A percentile compares a stretch with the other conserved stretches of the same genome.
Evolutionary conservation across 1,139 yeast species (phyloP).

Genomic region (Taphrina deformans): DNA sequence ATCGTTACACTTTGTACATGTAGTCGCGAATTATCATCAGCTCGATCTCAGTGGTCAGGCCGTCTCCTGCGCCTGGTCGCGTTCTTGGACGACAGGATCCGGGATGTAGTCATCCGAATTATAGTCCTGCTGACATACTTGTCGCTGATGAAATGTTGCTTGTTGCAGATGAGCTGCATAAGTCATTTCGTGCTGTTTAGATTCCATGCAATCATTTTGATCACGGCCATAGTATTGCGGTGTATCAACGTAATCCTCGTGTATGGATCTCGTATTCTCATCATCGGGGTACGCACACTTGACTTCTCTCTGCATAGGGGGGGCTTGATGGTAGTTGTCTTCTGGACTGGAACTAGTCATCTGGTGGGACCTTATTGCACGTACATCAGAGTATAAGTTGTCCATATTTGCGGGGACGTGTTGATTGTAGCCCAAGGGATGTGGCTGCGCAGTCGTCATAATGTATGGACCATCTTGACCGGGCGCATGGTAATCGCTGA

Average conservation of each 20-base stretch:
- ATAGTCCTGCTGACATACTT: neutral
- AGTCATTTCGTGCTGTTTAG: neutral
- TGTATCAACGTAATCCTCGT: neutral
- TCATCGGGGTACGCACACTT: neutral
- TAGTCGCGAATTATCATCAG: neutral
- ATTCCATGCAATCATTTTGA: neutral
- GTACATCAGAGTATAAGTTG: neutral
- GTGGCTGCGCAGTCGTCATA: neutral
- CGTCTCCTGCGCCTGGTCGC: neutral
- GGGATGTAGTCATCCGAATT: neutral
- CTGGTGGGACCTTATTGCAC: neutral
- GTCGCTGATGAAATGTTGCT: neutral
- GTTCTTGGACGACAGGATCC: neutral
- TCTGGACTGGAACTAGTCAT: neutral
- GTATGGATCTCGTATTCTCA: neutral
- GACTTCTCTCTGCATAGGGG: slow-evolving; percentile 1
- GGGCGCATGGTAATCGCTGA: neutral
- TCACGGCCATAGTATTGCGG: neutral
- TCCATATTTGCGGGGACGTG: neutral
- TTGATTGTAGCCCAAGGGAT: neutral
- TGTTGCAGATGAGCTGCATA: neutral
- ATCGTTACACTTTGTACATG: neutral
- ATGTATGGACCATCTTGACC: neutral
- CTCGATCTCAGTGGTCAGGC: neutral
- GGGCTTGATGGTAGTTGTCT: neutral